phyloP scores from a whole-genome alignment of 176 grass and related monocot species.

The Miscanthus lutarioriparius region DNA sequence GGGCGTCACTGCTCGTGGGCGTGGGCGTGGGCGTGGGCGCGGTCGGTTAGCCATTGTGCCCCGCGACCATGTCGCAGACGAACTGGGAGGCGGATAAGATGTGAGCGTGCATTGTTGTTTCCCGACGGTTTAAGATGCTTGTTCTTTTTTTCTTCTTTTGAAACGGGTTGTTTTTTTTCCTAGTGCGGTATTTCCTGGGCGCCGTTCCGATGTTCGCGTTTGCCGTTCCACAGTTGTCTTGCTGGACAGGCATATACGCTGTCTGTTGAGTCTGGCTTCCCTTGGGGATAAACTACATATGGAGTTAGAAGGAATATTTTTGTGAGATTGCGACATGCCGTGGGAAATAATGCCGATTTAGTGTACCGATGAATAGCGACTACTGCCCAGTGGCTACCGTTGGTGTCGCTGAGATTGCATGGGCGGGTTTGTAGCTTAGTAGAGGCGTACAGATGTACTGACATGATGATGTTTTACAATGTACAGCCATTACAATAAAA shows the following conservation, averaged over 20 bases:
- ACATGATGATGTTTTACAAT: not conserved
- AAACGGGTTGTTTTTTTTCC: not conserved
- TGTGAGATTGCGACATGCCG: not conserved
- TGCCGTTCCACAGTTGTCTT: not conserved
- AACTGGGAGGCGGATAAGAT: slow-evolving; percentile 88
- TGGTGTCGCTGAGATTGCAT: not conserved
- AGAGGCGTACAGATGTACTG: not conserved
- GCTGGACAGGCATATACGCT: not conserved
- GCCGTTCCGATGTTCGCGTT: not conserved
- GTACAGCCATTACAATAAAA: not conserved
- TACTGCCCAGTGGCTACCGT: not conserved
- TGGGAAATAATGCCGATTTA: not conserved
- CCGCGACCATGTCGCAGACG: slow-evolving; percentile 61
- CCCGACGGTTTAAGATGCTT: not conserved
- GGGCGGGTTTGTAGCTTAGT: not conserved
- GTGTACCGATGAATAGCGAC: not conserved
- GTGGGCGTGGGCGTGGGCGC: not conserved
- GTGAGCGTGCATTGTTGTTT: slow-evolving; percentile 45
- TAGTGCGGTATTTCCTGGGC: not conserved
- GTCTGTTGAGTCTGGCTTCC: not conserved
- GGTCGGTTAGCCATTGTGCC: slow-evolving; percentile 2
- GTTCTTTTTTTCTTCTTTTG: not conserved
- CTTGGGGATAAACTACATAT: not conserved
- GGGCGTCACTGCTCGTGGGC: not conserved
- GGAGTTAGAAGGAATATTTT: not conserved